Evolutionary conservation across 192 early-diverging fungal genomes (phyloP).

Genomic region (Rhizophagus sp.): DNA sequence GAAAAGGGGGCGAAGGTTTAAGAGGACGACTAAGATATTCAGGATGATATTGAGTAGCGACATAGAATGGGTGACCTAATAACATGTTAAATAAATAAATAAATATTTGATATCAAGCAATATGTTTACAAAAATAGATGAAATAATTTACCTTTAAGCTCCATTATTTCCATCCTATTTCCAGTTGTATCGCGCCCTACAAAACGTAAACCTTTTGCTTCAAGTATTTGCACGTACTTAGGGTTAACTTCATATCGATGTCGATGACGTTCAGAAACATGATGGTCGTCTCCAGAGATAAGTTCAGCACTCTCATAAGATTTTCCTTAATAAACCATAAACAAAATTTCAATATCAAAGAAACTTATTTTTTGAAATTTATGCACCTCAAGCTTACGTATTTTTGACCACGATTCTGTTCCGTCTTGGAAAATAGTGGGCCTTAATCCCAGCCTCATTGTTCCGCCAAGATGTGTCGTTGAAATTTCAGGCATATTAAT

Average conservation of each 20-base stretch:
- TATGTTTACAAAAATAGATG: neutral
- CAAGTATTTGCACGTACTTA: constrained; percentile 69
- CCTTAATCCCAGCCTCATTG: constrained; percentile 92
- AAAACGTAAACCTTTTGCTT: constrained; percentile 82
- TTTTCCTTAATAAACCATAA: constrained; percentile 4
- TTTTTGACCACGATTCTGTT: constrained; percentile 60
- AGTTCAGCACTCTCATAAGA: neutral
- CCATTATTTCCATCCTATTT: constrained; percentile 98
- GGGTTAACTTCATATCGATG: constrained; percentile 99
- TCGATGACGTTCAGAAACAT: constrained; percentile 83
- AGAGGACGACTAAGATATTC: constrained; percentile 96
- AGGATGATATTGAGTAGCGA: constrained; percentile 95
- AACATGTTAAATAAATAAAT: neutral
- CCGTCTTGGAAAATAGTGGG: constrained; percentile 76
- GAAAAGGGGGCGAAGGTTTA: constrained; percentile 87
- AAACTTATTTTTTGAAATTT: neutral
- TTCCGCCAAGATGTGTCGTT: constrained; percentile 90
- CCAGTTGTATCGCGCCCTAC: constrained; percentile 94
- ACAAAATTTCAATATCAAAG: neutral
- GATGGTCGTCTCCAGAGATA: constrained; percentile 50
- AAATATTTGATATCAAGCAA: neutral
- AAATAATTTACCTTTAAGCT: constrained; percentile 49
- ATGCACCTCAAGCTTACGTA: constrained; percentile 49
- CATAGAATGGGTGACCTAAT: constrained; percentile 87
- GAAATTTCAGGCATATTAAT: constrained; percentile 98